Evolutionary conservation across 176 grass and related monocot species (phyloP), one percentile per base, ranked within the genome.

Genomic region (Oryza rufipogon): DNA sequence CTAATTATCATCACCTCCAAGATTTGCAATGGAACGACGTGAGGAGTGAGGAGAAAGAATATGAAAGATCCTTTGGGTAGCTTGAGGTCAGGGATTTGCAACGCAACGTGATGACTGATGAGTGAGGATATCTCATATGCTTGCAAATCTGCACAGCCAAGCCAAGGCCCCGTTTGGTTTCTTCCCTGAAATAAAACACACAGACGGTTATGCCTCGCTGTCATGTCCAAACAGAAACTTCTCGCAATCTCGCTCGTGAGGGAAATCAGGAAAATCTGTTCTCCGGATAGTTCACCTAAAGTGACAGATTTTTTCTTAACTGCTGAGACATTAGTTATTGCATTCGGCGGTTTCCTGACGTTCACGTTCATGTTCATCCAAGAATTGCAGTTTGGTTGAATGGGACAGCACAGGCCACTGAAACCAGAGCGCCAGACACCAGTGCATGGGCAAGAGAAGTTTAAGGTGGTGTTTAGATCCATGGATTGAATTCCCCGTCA

Each of bases 101-200:
- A 41, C 39, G 39, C 39, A 41, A 41, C 39, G 39, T 41, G 39
- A 41, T 41, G 39, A 41, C 7, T 41, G 7, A 41, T 41, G 39
- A 41, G 39, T 38, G 39, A 41, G 39, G 39, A 41, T 38, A 60
- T 70, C 33, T 32, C 15, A 70, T 58, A 80, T 58, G 47, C 51
- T 4, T 68, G 64, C 51, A 2, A 22, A 32, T 15, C 42, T 32
- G 52, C 15, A 26, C 49, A 47, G 79, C 41, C n/a, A 65, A 47
- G 85, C 41, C n/a, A 65, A 54, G 46, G 8, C 67, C 67, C 58
- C 2, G 80, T 42, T 79, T 68, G 36, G 46, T 9, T 46, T 66
- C 45, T 33, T 56, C 68, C 42, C 23, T 6, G 11, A 9, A 22
- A 70, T 67, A 56, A 51, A 61, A 0, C 10, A 1, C 22, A 51